phyloP scores from a whole-genome alignment of 23 red algal species.

The Pyropia yezoensis region DNA sequence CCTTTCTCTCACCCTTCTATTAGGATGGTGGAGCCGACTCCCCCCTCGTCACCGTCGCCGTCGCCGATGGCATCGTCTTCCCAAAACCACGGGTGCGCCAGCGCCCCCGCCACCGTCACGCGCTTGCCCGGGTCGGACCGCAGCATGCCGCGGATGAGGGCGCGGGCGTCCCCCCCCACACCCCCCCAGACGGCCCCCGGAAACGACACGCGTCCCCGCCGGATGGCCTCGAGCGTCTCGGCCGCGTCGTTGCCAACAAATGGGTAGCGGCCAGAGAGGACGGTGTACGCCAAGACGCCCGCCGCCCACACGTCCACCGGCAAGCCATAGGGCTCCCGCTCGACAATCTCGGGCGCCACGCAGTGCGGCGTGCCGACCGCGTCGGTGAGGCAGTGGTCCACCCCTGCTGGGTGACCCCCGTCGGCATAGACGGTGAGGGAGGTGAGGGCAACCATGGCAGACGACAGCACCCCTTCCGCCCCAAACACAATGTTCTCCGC shows the following conservation, averaged over 20 bases:
- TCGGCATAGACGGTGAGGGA: no score
- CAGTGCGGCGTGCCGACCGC: constrained; percentile 65
- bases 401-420: no score
- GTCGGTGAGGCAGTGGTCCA: constrained; percentile 18
- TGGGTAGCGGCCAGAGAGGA: constrained; percentile 56
- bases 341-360: constrained; percentile 67
- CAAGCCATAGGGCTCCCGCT: constrained; percentile 53
- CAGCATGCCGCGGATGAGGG: constrained; percentile 50
- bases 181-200: constrained; percentile 6
- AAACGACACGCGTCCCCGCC: constrained; percentile 14
- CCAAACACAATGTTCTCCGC: constrained; percentile 55
- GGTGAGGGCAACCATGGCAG: neutral
- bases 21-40: no score
- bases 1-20: no score
- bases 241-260: constrained; percentile 43
- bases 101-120: constrained; percentile 54
- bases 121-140: constrained; percentile 51
- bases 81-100: constrained; percentile 56
- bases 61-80: neutral
- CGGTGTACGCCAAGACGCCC: constrained; percentile 64
- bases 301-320: constrained; percentile 71
- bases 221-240: constrained; percentile 17
- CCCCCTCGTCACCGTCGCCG: neutral
- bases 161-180: constrained; percentile 10
- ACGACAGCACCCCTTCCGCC: constrained; percentile 8